phyloP scores from a whole-genome alignment of 257 asterid species.

The Fraxinus pennsylvanica region DNA sequence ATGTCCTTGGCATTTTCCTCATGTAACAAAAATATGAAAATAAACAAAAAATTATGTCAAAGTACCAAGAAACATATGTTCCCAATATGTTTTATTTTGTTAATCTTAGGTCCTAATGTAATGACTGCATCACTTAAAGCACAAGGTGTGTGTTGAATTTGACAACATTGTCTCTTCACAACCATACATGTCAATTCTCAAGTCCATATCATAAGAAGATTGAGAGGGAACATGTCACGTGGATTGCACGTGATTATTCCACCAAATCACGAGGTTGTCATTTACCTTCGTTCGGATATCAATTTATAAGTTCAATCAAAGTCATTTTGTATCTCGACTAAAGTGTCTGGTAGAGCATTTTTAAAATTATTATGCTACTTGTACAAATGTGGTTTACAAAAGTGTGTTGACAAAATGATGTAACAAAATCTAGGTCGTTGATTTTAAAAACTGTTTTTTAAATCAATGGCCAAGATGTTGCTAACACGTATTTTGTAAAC shows the following conservation, averaged over 20 bases:
- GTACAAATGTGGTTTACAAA: no score
- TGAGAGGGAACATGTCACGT: constrained; percentile 48
- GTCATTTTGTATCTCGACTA: no score
- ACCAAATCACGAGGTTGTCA: constrained; percentile 18
- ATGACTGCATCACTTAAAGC: constrained; percentile 38
- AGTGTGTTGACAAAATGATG: no score
- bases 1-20: background rate
- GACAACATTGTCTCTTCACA: constrained; percentile 35
- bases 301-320: no score
- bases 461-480: no score
- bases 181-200: constrained; percentile 5
- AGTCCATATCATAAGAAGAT: background rate
- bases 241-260: constrained; percentile 32
- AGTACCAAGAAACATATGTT: constrained; percentile 8
- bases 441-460: no score
- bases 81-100: constrained; percentile 30
- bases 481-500: no score
- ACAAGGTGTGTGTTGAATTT: constrained; percentile 33
- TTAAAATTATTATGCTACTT: no score
- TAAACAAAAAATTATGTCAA: background rate
- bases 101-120: constrained; percentile 33
- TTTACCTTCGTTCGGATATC: no score
- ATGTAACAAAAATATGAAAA: background rate
- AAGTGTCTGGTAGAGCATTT: no score
- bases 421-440: no score